Conservation (phyloP, 345 rosid species). For the Acer yangbiense region DNA sequence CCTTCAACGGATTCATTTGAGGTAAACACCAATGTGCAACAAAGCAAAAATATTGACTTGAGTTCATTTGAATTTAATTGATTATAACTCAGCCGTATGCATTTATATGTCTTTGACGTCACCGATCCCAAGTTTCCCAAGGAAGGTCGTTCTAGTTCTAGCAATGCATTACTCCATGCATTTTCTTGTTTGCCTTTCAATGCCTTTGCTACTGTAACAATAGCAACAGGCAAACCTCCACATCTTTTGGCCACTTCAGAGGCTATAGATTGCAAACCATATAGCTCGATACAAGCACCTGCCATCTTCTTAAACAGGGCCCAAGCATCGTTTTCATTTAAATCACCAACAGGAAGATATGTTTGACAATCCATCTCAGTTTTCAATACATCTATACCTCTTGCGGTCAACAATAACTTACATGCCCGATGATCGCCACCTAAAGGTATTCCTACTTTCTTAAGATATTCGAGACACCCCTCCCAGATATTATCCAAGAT, state of each 20-base stretch:
- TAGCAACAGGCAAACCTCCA: constrained; percentile 20
- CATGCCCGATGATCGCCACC: background rate
- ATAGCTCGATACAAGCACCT: constrained; percentile 7
- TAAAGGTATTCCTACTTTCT: constrained; percentile 10
- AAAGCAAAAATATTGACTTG: no score
- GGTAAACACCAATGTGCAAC: no score
- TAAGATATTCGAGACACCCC: background rate
- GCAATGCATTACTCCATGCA: constrained; percentile 29
- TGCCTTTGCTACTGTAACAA: constrained; percentile 16
- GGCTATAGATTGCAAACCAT: constrained; percentile 11
- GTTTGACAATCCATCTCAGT: background rate
- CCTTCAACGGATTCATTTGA: no score
- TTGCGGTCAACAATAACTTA: background rate
- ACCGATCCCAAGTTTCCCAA: no score
- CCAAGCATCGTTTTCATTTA: constrained; percentile 29
- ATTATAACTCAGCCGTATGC: background rate
- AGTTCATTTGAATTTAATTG: background rate
- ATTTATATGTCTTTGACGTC: no score
- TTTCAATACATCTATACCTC: background rate
- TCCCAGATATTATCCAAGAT: constrained; percentile 15
- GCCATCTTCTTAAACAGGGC: constrained; percentile 22
- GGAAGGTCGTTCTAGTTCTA: background rate
- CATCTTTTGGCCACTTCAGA: constrained; percentile 22
- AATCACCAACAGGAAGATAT: background rate
- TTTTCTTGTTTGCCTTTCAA: constrained; percentile 2